Base-by-base conservation (phyloP, 2,329 filamentous ascomycete genomes). In the Neonectria punicea region DNA sequence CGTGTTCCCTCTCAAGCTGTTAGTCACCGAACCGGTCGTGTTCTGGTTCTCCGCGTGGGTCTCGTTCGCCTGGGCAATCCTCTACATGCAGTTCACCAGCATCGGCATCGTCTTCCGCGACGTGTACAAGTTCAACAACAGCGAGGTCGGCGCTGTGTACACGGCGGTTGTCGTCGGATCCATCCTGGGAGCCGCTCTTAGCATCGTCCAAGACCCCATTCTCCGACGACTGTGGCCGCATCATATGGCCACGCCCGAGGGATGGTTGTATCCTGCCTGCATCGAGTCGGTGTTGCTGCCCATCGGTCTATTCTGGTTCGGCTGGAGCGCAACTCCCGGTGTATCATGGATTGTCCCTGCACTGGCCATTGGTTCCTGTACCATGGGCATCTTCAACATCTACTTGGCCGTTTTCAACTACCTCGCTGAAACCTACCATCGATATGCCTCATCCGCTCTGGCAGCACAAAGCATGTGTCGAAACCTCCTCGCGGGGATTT, bases 11-110 rank as follows among this genome's bases (percentile, higher is more conserved):
- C 56, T 81, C 1, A 72, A 70, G 8, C 82, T 90, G 5, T 82
- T 90, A 6, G 71, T 84, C 25, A 89, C 86, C 0, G 87, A 90
- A 67, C 85, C 87, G 0, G 86, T 89, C 13, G 85, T 90, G 1
- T 88, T 88, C 73, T 88, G 83, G 80, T 93, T 93, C 78, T 89
- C 87, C 0, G 79, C 92, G 4, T 93, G 92, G 89, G 87, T 90
- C 0, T 84, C 89, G 0, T 93, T 93, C 76, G 87, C 86, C 53
- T 93, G 90, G 89, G 89, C 87, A 0, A 84, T 92, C 1, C 81
- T 93, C 0, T 93, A 92, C 75, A 82, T 93, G 63, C 80, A 89
- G 83, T 76, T 81, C 44, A 79, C 75, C 69, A 79, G 78, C 4
- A 85, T 93, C 11, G 90, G 90, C 0, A 81, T 92, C 2, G 86